Evolutionary conservation across 2,329 filamentous ascomycete species (phyloP).

Genomic region (Grosmannia penicillata): DNA sequence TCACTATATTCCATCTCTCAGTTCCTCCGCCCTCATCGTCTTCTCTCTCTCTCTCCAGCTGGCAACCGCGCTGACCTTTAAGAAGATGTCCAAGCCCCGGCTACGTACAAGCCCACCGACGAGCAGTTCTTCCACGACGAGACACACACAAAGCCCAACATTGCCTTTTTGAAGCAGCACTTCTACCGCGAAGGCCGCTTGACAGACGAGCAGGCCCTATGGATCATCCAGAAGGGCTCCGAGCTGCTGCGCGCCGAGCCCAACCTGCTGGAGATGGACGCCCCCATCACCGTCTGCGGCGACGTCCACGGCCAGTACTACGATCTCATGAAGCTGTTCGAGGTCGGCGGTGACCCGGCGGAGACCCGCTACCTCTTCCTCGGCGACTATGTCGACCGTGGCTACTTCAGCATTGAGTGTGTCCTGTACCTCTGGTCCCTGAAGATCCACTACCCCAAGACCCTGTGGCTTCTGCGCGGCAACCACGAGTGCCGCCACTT

Average conservation of each 20-base stretch:
- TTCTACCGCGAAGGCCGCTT: slow-evolving; percentile 95
- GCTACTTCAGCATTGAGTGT: slow-evolving; percentile 98
- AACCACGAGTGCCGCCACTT: slow-evolving; percentile 98
- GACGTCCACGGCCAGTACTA: slow-evolving; percentile 99
- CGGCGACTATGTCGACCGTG: slow-evolving; percentile 94
- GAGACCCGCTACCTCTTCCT: slow-evolving; percentile 96
- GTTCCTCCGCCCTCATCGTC: background rate
- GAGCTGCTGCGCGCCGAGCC: slow-evolving; percentile 81
- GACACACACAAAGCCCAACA: slow-evolving; percentile 75
- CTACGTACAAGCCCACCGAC: slow-evolving; percentile 81
- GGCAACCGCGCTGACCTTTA: background rate
- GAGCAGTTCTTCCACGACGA: slow-evolving; percentile 88
- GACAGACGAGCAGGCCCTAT: slow-evolving; percentile 93
- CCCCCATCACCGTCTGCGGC: slow-evolving; percentile 94
- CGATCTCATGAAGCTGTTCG: slow-evolving; percentile 98
- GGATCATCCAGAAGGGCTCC: slow-evolving; percentile 79
- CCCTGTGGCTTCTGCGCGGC: slow-evolving; percentile 88
- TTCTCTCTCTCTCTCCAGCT: slow-evolving; percentile 12
- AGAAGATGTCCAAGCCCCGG: slow-evolving; percentile 91
- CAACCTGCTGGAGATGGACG: slow-evolving; percentile 97
- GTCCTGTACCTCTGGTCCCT: slow-evolving; percentile 94
- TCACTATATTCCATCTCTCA: slow-evolving; percentile 5
- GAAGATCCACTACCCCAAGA: slow-evolving; percentile 98
- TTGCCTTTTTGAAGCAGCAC: slow-evolving; percentile 92
- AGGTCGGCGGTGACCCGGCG: slow-evolving; percentile 90